Percentiles rank a stretch among this genome's conserved stretches.
Conservation (phyloP, 2,329 filamentous ascomycete genomes). For the Ascochyta viciae-villosae region DNA sequence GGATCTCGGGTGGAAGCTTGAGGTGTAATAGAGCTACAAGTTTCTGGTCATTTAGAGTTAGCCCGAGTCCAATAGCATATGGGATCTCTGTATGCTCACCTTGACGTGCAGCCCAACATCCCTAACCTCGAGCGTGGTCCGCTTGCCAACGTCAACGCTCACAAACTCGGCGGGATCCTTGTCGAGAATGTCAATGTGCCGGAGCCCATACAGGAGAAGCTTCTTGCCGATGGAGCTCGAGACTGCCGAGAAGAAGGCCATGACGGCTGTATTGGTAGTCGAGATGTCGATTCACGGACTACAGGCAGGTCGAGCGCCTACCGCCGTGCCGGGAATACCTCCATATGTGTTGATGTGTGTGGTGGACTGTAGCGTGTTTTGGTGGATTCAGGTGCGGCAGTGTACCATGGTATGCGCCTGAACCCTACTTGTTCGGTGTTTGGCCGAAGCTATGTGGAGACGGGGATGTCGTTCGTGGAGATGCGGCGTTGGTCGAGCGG, state of each 20-base stretch:
- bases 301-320: conserved; percentile 40
- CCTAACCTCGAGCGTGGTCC: conserved; percentile 82
- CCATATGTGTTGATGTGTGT: conserved; percentile 33
- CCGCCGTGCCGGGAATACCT: conserved; percentile 29
- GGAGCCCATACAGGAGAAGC: conserved; percentile 84
- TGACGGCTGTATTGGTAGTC: conserved; percentile 47
- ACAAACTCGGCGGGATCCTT: conserved; percentile 86
- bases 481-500: background rate
- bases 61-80: background rate
- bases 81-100: conserved; percentile 57
- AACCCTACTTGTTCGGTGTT: conserved; percentile 4
- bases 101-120: conserved; percentile 83
- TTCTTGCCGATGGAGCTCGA: conserved; percentile 84
- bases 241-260: conserved; percentile 70
- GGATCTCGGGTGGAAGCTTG: conserved; percentile 67
- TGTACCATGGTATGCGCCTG: conserved; percentile 21
- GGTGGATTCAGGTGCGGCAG: conserved; percentile 7
- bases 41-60: conserved; percentile 64
- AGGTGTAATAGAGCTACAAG: conserved; percentile 76
- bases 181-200: conserved; percentile 84
- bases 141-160: conserved; percentile 81
- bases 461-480: background rate
- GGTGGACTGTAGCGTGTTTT: conserved; percentile 5
- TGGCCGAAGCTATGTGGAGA: conserved; percentile 9
- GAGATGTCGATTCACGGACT: conserved; percentile 20